Base-by-base conservation (phyloP, 495 filamentous ascomycete species). In the Aspergillus wentii region DNA sequence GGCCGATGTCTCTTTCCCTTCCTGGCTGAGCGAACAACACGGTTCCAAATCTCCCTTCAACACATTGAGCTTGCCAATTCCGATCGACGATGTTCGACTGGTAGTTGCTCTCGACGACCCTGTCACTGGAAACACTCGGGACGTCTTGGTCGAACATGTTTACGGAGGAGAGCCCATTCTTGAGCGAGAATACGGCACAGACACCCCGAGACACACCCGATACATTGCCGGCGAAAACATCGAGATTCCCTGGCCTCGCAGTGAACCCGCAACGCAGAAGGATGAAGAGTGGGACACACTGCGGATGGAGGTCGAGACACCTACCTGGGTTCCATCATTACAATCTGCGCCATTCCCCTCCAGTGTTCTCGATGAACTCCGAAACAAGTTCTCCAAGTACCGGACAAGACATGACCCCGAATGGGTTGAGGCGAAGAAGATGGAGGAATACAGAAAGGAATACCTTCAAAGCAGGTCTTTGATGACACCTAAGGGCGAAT, bases 381-480 rank as follows among this genome's bases (percentile, higher is more conserved):
- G 92, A 44, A 83, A 83, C 64, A 85, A 83, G 49, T 96, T 83
- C 76, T 81, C 76, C 43, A 79, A 75, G 44, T 94, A 88, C 80
- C 76, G 91, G 46, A 85, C 76, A 28, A 66, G 89, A 17, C 89
- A 95, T 58, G 84, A 89, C 25, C 64, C 67, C 54, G 71, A 80
- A 36, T 68, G 59, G 42, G 53, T 69, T 35, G 44, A 78, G 62
- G 62, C 75, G 63, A 74, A 73, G 44, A 66, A 76, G 42, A 52
- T 67, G 49, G 62, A 71, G 46, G 76, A 81, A 59, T 77, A 78
- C 43, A 62, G 69, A 36, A 75, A 67, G 54, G 75, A 79, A 63
- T 69, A 75, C 56, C 65, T 74, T 44, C 54, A 67, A 44, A 63
- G 54, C 46, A 63, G 61, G 63, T 70, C 62, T 55, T 66, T 67